phyloP scores from a whole-genome alignment of 2,329 filamentous ascomycete species.

The Amauroascus verrucosus region DNA sequence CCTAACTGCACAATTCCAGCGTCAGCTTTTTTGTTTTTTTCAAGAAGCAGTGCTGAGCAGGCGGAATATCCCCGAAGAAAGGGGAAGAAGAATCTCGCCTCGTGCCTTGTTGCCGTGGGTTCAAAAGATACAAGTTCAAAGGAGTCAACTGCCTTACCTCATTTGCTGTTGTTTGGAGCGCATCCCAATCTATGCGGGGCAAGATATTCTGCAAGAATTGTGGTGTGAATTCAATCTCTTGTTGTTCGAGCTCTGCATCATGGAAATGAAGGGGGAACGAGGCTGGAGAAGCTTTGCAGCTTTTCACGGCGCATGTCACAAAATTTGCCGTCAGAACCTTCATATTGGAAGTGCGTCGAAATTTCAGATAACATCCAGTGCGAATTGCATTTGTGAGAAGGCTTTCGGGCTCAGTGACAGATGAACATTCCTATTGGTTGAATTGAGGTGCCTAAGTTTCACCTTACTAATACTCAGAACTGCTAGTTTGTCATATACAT shows the following conservation, averaged over 20 bases:
- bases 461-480: no score
- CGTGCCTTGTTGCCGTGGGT: no score
- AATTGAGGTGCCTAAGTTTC: no score
- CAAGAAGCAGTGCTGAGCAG: neutral
- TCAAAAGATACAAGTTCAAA: neutral
- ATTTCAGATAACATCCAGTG: no score
- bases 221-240: conserved; percentile 71
- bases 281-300: conserved; percentile 69
- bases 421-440: no score
- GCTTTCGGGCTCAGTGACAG: no score
- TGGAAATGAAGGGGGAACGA: conserved; percentile 88
- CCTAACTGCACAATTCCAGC: conserved; percentile 50
- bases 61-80: no score
- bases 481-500: no score
- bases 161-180: conserved; percentile 60
- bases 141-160: conserved; percentile 40
- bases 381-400: no score
- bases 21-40: neutral
- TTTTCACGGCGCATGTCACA: conserved; percentile 88
- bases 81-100: no score
- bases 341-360: no score
- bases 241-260: conserved; percentile 79
- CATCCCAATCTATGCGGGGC: conserved; percentile 79
- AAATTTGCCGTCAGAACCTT: conserved; percentile 96
- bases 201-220: conserved; percentile 75